phyloP scores from a whole-genome alignment of 371 early-diverging fungal species.

The Umbelopsis sp. region DNA sequence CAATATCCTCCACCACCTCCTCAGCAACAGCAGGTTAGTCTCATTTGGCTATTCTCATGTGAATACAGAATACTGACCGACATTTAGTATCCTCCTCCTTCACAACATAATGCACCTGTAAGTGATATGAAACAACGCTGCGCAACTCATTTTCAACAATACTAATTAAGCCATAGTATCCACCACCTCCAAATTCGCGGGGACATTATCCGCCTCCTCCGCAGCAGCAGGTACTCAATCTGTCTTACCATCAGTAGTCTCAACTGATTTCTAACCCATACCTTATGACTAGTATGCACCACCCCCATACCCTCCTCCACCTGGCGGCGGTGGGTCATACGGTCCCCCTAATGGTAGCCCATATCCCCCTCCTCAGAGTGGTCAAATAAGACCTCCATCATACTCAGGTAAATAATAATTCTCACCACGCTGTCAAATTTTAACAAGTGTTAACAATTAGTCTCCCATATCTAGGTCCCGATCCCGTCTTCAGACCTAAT shows the following conservation, averaged over 20 bases:
- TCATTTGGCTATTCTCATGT: not conserved
- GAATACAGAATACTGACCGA: too few species aligned
- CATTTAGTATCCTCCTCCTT: constrained; percentile 6
- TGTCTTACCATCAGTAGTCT: too few species aligned
- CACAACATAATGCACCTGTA: constrained; percentile 17
- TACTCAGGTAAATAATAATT: constrained; percentile 23
- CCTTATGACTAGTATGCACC: constrained; percentile 17
- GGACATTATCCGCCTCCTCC: constrained; percentile 18
- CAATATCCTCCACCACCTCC: constrained; percentile 21
- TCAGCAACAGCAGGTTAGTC: not conserved
- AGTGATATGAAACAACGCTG: not conserved
- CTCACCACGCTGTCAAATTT: not conserved
- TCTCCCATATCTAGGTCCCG: constrained; percentile 22
- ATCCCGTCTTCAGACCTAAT: constrained; percentile 30
- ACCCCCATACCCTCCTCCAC: constrained; percentile 20
- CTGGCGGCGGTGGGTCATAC: not conserved
- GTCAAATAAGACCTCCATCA: constrained; percentile 22
- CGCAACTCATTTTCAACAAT: too few species aligned
- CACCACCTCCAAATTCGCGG: constrained; percentile 22
- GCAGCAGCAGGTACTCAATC: constrained; percentile 3
- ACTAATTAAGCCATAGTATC: constrained; percentile 9
- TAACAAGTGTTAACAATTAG: not conserved
- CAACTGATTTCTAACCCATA: not conserved
- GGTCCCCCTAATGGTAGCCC: constrained; percentile 19
- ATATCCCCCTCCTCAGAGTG: constrained; percentile 19